phyloP scores from a whole-genome alignment of 148 eudicot species.

The Gaultheria prostrata region DNA sequence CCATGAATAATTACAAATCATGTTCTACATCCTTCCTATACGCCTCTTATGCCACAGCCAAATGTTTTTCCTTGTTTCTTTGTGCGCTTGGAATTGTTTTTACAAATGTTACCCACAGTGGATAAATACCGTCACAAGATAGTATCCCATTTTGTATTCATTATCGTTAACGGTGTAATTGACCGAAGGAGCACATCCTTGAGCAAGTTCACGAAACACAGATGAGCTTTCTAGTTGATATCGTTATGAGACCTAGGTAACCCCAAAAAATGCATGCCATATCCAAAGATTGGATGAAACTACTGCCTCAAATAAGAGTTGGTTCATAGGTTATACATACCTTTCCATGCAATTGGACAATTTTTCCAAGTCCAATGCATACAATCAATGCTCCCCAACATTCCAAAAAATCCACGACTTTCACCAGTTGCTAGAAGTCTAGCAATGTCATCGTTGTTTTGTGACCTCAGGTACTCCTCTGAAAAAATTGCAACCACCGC shows the following conservation, averaged over 20 bases:
- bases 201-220: background rate
- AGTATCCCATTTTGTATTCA: background rate
- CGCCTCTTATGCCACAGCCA: background rate
- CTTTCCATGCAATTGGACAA: background rate
- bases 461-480: background rate
- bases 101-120: background rate
- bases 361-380: background rate
- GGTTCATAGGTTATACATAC: background rate
- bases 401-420: background rate
- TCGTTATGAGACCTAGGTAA: background rate
- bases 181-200: background rate
- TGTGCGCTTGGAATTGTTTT: background rate
- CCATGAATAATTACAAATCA: too few species aligned
- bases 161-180: background rate
- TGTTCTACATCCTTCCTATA: background rate
- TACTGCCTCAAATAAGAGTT: background rate
- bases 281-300: background rate
- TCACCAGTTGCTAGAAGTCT: background rate
- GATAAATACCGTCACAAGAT: background rate
- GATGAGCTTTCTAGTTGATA: background rate
- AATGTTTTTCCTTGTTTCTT: background rate
- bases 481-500: background rate
- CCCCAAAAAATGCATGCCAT: background rate
- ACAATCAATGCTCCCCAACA: background rate
- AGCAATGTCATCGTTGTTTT: background rate